Conservation (phyloP, 225 moss, liverwort and hornwort species). For the Pseudoscleropodium purum region DNA sequence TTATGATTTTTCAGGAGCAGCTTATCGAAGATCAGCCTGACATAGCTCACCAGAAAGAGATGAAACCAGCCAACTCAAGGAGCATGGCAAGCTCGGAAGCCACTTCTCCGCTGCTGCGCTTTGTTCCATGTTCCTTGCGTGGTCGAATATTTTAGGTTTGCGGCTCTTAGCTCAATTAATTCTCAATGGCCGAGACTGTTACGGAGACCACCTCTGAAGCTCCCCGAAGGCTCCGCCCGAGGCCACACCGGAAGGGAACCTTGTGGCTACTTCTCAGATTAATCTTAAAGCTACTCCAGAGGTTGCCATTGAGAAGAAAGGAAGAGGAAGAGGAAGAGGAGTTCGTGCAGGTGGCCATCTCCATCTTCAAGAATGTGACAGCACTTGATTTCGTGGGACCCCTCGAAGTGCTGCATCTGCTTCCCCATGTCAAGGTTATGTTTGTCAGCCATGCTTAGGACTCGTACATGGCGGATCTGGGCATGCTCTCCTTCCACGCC, state of each 20-base stretch:
- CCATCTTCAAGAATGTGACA: slow-evolving; percentile 33
- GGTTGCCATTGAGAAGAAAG: not conserved
- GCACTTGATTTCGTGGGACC: slow-evolving; percentile 44
- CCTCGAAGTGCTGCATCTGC: slow-evolving; percentile 31
- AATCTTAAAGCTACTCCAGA: not conserved
- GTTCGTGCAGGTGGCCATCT: slow-evolving; percentile 33
- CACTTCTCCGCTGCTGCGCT: not conserved
- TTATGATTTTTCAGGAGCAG: not conserved
- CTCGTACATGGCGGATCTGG: not conserved
- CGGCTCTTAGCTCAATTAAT: not conserved
- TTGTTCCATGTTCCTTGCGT: not conserved
- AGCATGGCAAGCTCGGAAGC: not conserved
- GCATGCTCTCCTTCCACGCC: slow-evolving; percentile 34
- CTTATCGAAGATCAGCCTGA: not conserved
- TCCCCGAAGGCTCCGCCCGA: not conserved
- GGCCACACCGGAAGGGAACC: not conserved
- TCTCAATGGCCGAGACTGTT: not conserved
- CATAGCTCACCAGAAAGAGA: not conserved
- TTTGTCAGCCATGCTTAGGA: slow-evolving; percentile 46
- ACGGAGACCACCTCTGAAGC: not conserved
- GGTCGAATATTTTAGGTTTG: not conserved
- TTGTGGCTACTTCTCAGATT: not conserved
- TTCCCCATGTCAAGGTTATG: slow-evolving; percentile 34
- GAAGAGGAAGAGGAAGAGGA: not conserved
- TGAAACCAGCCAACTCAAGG: not conserved